phyloP scores from a whole-genome alignment of 164 flowering plant genomes.

The Chloranthus sessilifolius region DNA sequence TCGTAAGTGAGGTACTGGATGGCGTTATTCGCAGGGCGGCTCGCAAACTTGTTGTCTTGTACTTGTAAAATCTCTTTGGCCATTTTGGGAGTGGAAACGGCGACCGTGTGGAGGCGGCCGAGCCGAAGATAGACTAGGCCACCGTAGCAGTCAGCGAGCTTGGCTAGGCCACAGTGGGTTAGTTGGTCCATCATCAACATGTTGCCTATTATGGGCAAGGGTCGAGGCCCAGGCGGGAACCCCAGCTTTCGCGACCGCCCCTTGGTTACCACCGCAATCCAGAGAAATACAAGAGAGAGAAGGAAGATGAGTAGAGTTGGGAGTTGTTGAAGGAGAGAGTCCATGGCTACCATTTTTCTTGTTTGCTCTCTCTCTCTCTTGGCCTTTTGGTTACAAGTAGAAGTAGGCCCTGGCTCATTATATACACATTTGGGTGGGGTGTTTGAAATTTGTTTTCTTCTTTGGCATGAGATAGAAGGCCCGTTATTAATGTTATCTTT shows the following conservation, averaged over 20 bases:
- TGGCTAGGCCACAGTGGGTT: slow-evolving; percentile 79
- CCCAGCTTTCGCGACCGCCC: slow-evolving; percentile 32
- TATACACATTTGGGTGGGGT: background rate
- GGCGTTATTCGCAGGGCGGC: slow-evolving; percentile 67
- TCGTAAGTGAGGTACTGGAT: slow-evolving; percentile 68
- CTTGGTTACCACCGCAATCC: slow-evolving; percentile 14
- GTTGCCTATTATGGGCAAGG: slow-evolving; percentile 70
- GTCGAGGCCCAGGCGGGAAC: slow-evolving; percentile 72
- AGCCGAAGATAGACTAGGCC: slow-evolving; percentile 56
- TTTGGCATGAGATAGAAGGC: no score
- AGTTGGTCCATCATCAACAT: slow-evolving; percentile 73
- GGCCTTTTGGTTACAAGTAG: no score
- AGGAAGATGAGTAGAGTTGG: no score
- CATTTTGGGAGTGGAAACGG: slow-evolving; percentile 49
- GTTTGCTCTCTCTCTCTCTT: no score
- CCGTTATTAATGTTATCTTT: no score
- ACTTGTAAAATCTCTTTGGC: slow-evolving; percentile 72
- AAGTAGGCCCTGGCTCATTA: background rate
- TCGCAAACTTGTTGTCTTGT: slow-evolving; percentile 70
- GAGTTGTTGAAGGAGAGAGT: slow-evolving; percentile 14
- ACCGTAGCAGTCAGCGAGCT: slow-evolving; percentile 56
- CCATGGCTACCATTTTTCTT: no score
- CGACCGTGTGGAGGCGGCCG: slow-evolving; percentile 57
- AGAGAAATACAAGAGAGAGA: slow-evolving; percentile 21
- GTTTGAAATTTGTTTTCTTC: no score